These are phyloP conservation scores for Colletotrichum tanaceti DNA, from an alignment of 2,329 filamentous ascomycete genomes.

Conservation along the genomic window DNA sequence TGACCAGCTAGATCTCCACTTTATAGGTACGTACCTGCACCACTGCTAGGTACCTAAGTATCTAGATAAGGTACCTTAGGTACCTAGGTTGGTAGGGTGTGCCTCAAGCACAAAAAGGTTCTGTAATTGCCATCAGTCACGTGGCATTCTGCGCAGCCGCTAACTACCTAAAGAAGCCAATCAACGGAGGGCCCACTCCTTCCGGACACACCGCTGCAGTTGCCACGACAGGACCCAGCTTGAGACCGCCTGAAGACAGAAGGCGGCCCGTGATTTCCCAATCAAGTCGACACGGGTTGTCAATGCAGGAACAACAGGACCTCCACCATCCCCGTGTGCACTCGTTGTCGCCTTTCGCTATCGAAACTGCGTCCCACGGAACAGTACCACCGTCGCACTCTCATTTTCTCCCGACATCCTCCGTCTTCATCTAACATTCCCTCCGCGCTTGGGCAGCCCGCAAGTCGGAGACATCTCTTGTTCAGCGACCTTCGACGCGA, in stretches of 20 bases:
- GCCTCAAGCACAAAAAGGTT: not conserved
- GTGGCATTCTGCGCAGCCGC: slow-evolving; percentile 1
- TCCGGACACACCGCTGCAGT: slow-evolving; percentile 24
- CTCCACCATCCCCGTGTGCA: slow-evolving; percentile 29
- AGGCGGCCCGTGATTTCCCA: slow-evolving; percentile 37
- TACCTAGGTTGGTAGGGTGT: too few relatives aligned
- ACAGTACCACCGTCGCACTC: not conserved
- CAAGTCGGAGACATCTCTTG: slow-evolving; percentile 2
- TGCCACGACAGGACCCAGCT: slow-evolving; percentile 27
- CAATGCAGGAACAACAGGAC: slow-evolving; percentile 38
- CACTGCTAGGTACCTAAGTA: too few relatives aligned
- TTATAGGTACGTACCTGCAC: too few relatives aligned
- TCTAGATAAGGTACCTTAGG: too few relatives aligned
- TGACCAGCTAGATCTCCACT: not conserved
- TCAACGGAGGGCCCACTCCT: slow-evolving; percentile 12
- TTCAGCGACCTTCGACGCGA: slow-evolving; percentile 15
- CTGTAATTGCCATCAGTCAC: slow-evolving; percentile 9
- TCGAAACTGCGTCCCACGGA: slow-evolving; percentile 17
- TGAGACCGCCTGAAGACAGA: slow-evolving; percentile 16
- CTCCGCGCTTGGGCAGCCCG: not conserved
- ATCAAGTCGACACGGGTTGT: slow-evolving; percentile 34
- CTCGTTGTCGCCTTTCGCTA: slow-evolving; percentile 20
- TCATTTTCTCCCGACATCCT: not conserved
- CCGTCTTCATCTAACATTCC: not conserved
- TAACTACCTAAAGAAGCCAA: slow-evolving; percentile 15